Evolutionary conservation across 306 rosid genomes (phyloP).

Genomic region (Biancaea sappan): DNA sequence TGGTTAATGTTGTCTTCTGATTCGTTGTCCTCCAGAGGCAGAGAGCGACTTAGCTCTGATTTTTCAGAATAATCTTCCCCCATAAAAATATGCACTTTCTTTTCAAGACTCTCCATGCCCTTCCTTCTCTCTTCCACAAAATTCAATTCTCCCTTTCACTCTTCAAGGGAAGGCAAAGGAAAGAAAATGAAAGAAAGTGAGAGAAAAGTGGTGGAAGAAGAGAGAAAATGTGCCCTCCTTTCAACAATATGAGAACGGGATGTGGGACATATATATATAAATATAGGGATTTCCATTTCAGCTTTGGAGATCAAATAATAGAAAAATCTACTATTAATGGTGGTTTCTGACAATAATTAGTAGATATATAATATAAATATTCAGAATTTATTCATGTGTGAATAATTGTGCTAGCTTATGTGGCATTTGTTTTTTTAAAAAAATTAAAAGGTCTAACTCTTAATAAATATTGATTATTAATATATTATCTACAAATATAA

Average conservation of each 20-base stretch:
- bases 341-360: neutral
- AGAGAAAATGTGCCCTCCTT: constrained; percentile 37
- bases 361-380: too few relatives aligned
- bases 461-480: too few relatives aligned
- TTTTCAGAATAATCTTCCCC: constrained; percentile 30
- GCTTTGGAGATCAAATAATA: neutral
- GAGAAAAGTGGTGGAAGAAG: constrained; percentile 38
- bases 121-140: neutral
- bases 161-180: neutral
- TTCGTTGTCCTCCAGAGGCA: constrained; percentile 29
- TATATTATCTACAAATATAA: too few relatives aligned
- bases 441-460: too few relatives aligned
- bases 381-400: too few relatives aligned
- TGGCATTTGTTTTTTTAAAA: too few relatives aligned
- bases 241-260: constrained; percentile 5
- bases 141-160: neutral
- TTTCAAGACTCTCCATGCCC: constrained; percentile 63
- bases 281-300: constrained; percentile 13
- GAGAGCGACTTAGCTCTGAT: neutral
- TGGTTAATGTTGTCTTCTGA: constrained; percentile 24
- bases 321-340: neutral
- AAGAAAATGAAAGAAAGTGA: neutral
- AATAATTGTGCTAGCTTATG: too few relatives aligned
- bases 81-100: constrained; percentile 45
- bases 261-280: neutral